Evolutionary conservation across 2,329 filamentous ascomycete genomes (phyloP).

Genomic region (Ceratocystis alfenasii): DNA sequence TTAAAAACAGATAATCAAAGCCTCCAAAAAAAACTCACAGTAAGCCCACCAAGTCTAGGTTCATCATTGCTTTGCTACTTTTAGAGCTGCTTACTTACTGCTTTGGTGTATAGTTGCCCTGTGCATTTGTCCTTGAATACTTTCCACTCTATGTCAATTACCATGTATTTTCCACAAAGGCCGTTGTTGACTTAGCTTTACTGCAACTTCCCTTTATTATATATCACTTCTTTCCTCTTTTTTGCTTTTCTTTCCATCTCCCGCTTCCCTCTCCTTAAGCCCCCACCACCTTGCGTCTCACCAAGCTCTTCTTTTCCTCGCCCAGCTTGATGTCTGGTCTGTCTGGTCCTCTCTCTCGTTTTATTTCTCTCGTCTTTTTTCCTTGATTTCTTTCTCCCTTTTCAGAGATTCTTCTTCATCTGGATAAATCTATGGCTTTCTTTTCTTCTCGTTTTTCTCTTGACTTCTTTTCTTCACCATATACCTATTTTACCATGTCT

Average conservation of each 20-base stretch:
- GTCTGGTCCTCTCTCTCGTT: too few species aligned
- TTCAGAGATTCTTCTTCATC: too few species aligned
- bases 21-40: neutral
- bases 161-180: neutral
- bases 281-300: neutral
- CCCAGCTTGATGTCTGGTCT: neutral
- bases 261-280: neutral
- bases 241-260: neutral
- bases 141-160: neutral
- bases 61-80: neutral
- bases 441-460: neutral
- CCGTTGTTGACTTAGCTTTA: neutral
- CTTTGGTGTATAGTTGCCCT: conserved; percentile 5
- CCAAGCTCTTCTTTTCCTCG: neutral
- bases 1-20: neutral
- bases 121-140: neutral
- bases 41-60: neutral
- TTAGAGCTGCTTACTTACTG: neutral
- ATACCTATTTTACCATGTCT: neutral
- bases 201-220: conserved; percentile 9
- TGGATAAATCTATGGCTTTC: neutral
- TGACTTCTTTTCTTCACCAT: neutral
- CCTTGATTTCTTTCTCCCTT: neutral
- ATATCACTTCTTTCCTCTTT: conserved; percentile 9
- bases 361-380: neutral